Conservation (phyloP, 2,329 filamentous ascomycete genomes). For the Orbilia quercus region DNA sequence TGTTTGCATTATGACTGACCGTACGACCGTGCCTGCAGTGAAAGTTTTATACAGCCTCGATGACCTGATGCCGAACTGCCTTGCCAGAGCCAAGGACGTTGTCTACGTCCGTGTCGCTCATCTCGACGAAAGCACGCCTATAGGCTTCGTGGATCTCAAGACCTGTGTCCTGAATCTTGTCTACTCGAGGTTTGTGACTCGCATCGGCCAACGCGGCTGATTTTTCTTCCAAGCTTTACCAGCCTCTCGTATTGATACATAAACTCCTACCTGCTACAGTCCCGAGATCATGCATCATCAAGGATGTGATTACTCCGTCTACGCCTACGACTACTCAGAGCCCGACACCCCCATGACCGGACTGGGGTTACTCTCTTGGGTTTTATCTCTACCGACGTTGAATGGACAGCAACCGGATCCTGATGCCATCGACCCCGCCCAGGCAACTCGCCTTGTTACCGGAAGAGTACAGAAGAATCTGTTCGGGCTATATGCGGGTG, state of each 20-base stretch:
- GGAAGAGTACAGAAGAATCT: constrained; percentile 89
- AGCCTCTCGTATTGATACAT: constrained; percentile 27
- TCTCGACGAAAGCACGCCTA: constrained; percentile 50
- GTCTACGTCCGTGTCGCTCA: constrained; percentile 53
- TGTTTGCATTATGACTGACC: constrained; percentile 15
- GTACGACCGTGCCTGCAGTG: constrained; percentile 23
- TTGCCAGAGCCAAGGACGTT: constrained; percentile 52
- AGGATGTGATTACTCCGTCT: constrained; percentile 90
- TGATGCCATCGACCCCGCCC: constrained; percentile 58
- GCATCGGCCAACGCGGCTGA: constrained; percentile 3
- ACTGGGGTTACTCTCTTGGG: constrained; percentile 92
- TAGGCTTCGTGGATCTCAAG: constrained; percentile 55
- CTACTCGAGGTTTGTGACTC: constrained; percentile 55
- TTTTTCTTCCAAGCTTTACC: constrained; percentile 9
- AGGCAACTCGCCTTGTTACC: constrained; percentile 73
- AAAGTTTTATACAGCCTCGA: constrained; percentile 54
- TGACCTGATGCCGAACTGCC: constrained; percentile 53
- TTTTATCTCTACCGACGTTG: constrained; percentile 69
- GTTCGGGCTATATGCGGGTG: constrained; percentile 82
- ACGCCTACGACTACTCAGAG: constrained; percentile 96
- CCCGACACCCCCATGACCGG: constrained; percentile 91
- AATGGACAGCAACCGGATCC: constrained; percentile 66
- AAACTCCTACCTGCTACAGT: constrained; percentile 71
- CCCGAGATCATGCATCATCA: constrained; percentile 83
- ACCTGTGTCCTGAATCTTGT: constrained; percentile 54